Evolutionary conservation across 768 basidiomycete species (phyloP), one percentile per base, ranked within the genome.

Genomic region (Filobasidium wieringae): DNA sequence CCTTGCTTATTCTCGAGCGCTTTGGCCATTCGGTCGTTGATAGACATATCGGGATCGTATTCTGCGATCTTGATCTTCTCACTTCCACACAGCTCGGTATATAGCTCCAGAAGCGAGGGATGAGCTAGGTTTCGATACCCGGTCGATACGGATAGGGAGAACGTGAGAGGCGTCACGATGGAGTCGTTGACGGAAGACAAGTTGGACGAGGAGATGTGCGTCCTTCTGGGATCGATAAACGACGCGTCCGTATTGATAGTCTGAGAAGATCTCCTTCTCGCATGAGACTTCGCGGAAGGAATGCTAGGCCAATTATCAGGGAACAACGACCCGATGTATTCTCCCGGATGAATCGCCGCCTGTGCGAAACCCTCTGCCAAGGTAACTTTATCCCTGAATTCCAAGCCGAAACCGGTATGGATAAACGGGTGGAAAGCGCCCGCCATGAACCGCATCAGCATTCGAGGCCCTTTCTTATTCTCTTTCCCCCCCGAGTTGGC

Each of bases 351-450:
- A 15, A 68, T 52, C 9, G 64, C 63, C 17, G 67, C 57, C 61
- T 65, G 56, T 5, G 67, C 67, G 26, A 68, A 51, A 65, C 65
- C 68, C 51, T 69, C 68, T 22, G 68, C 68, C 4, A 69, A 53
- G 12, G 59, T 51, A 7, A 69, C 60, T 27, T 58, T 49, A 55
- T 69, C 68, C n/a, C 57, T 36, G 63, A 69, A 69, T 26, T 69
- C 68, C 19, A 69, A n/a, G 14, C 66, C 68, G 40, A 66, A 67
- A 6, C 68, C 68, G 22, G 53, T 56, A 47, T 69, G 68, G 31
- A 69, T 69, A 27, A 66, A 66, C 1, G 68, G 68, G 49, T 69
- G 68, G 6, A 64, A 55, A 0, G 64, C 56, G 8, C 68, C 68
- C 15, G 61, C 56, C n/a, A 69, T 33, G 7, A 69, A 41, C 15